These are phyloP conservation scores for Scedosporium apiospermum DNA, from an alignment of 2,329 filamentous ascomycete genomes.

Conservation along the genomic window DNA sequence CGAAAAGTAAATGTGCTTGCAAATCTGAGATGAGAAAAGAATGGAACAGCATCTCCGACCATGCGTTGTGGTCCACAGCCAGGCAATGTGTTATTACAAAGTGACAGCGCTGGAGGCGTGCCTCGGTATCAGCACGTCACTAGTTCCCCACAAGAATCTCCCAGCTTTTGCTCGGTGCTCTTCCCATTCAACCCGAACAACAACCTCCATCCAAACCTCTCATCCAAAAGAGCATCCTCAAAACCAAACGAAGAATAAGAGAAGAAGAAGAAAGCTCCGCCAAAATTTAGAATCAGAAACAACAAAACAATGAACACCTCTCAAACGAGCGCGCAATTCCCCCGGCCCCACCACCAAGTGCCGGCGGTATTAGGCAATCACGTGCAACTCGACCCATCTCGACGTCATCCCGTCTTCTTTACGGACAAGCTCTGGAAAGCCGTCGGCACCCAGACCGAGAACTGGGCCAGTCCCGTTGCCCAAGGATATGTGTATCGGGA, in stretches of 20 bases:
- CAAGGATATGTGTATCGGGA: slow-evolving; percentile 52
- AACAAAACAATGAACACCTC: not conserved
- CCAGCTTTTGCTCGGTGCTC: no score
- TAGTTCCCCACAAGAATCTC: not conserved
- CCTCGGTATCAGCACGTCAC: not conserved
- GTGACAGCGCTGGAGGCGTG: not conserved
- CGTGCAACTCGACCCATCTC: slow-evolving; percentile 35
- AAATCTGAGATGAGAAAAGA: no score
- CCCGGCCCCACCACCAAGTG: not conserved
- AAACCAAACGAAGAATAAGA: not conserved
- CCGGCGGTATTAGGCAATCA: not conserved
- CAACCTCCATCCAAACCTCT: not conserved
- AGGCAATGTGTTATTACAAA: no score
- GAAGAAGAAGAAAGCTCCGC: no score
- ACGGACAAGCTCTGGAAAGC: slow-evolving; percentile 51
- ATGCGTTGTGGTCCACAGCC: no score
- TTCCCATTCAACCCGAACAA: not conserved
- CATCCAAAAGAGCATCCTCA: not conserved
- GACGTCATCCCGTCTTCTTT: slow-evolving; percentile 68
- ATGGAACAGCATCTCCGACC: no score
- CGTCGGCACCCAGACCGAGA: slow-evolving; percentile 26
- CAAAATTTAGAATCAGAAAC: no score
- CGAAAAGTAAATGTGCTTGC: no score
- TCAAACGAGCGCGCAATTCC: not conserved
- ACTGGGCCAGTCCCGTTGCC: slow-evolving; percentile 39